Evolutionary conservation across 2,329 filamentous ascomycete species (phyloP).

Genomic region (Cladosporium sp.): DNA sequence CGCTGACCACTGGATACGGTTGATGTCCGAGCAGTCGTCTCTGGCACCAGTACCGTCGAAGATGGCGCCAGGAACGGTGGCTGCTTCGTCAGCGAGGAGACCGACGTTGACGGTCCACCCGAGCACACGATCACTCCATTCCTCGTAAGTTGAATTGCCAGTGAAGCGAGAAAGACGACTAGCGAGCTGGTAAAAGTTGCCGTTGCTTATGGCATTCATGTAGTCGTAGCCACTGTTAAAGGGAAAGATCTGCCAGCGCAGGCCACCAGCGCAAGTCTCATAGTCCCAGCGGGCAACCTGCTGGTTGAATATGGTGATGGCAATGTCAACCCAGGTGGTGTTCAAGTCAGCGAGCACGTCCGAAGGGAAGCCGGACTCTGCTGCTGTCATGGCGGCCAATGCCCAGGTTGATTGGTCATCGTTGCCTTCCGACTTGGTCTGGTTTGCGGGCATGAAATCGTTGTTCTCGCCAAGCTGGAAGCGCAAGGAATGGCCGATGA

Average conservation of each 20-base stretch:
- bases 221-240: constrained; percentile 78
- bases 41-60: constrained; percentile 61
- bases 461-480: constrained; percentile 60
- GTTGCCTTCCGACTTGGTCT: constrained; percentile 41
- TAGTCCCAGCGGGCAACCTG: constrained; percentile 71
- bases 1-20: constrained; percentile 62
- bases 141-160: constrained; percentile 55
- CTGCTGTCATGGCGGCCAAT: constrained; percentile 75
- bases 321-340: constrained; percentile 66
- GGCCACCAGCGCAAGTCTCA: constrained; percentile 66
- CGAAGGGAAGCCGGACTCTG: constrained; percentile 70
- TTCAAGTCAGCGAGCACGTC: constrained; percentile 64
- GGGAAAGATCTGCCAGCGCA: constrained; percentile 82
- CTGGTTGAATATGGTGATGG: constrained; percentile 75
- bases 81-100: constrained; percentile 46
- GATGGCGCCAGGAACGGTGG: constrained; percentile 37
- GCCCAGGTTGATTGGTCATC: constrained; percentile 75
- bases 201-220: constrained; percentile 81
- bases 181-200: constrained; percentile 78
- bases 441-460: constrained; percentile 59
- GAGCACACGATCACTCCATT: constrained; percentile 68
- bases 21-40: constrained; percentile 54
- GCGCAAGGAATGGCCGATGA: constrained; percentile 59
- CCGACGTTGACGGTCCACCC: constrained; percentile 62
- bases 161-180: constrained; percentile 49